Evolutionary conservation across 2,329 filamentous ascomycete genomes (phyloP), one percentile per base, ranked within the genome.

Genomic region (Sporothrix schenckii): DNA sequence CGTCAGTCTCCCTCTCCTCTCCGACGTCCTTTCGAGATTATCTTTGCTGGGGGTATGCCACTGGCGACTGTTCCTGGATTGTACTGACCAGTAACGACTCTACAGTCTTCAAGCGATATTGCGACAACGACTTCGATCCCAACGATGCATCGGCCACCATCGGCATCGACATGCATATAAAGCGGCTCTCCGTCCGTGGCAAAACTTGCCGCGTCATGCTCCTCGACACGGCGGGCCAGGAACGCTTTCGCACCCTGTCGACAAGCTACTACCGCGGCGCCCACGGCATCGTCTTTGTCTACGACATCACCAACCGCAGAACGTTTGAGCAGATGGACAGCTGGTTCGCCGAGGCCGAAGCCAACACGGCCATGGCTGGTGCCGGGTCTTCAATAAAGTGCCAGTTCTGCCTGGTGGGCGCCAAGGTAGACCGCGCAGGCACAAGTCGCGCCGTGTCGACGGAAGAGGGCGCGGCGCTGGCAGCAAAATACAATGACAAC

Each of bases 91-190:
- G 7, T 50, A 14, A n/a, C 61, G 53, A 41, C 69, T 47, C 7
- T 9, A 27, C 74, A 86, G 84, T 87, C 72, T 78, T 87, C 61
- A 81, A 84, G 72, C 80, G 85, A 74, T 87, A 87, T 74, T 86
- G 84, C 76, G 84, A 87, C 72, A 84, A 87, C 75, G 84, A 86
- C 74, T 87, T 86, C 74, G 85, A 87, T 71, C 81, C 83, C 5
- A 84, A 87, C 75, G 82, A 80, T 49, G 83, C 84, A 4, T 83
- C 84, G 7, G 84, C 85, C 6, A 87, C 85, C 2, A 87, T 87
- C 73, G 85, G 85, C 41, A 85, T 87, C 72, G 85, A 87, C 75
- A 87, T 85, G 77, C 85, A 86, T 78, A 84, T 86, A 74, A 87
- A 87, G 75, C 86, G 81, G 66, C 78, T 87, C 50, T 83, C 82